Evolutionary conservation across 257 asterid genomes (phyloP), one percentile per base, ranked within the genome.

Genomic region (Nicotiana otophora): DNA sequence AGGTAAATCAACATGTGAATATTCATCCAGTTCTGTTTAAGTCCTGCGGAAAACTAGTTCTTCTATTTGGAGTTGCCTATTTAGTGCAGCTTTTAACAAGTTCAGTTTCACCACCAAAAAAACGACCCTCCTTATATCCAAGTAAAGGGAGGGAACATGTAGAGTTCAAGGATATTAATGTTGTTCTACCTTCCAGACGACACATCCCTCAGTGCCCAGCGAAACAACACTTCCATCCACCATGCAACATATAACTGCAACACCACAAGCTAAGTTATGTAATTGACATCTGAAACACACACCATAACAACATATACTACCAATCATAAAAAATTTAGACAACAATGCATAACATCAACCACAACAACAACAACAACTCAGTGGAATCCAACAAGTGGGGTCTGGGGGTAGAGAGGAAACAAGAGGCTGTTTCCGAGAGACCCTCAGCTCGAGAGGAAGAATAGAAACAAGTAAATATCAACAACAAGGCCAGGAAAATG

Each of bases 221-320:
- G 82, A 89, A 83, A 82, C 86, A 42, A 92, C 95, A 86, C 86
- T 82, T 31, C 99, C 97, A 90, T 95, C 91, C 53, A 95, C 99
- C 91, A 88, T 86, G 97, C 99, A 93, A 87, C 97, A 95, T 82
- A 91, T 88, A 81, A 92, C 98, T 94, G 95, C 90, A 90, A 82
- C 65, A 51, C 58, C 69, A 85, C 31, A 80, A 77, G 62, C 26
- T 51, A 66, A 30, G 83, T 36, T 62, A 51, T 58, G 84, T 48
- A 84, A 19, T 36, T 81, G 80, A 31, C 69, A 12, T 30, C 79
- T 65, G 33, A 79, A 70, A 28, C 34, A 83, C 51, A 74, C 62
- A 72, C 26, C 42, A 74, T 46, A 48, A 4, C 23, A 72, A 15
- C 55, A 72, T 19, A 1, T 46, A 26, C 61, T 46, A 72, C n/a